phyloP scores from a whole-genome alignment of 768 basidiomycete genomes.

The Amanita exitialis region DNA sequence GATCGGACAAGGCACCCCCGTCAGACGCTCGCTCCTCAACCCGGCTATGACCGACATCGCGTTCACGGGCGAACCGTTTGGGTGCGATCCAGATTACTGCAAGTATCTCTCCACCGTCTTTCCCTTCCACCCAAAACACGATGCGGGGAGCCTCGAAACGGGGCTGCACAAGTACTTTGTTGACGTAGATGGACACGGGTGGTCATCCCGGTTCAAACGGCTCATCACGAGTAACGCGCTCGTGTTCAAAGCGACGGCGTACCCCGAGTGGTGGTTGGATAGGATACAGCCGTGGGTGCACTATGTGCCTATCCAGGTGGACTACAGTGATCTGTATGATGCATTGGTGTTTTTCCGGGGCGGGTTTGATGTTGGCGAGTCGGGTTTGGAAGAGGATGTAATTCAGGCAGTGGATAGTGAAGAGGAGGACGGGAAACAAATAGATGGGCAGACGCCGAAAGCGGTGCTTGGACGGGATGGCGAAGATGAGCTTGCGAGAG shows the following conservation, averaged over 20 bases:
- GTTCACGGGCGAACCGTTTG: slow-evolving; percentile 31
- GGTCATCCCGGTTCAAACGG: slow-evolving; percentile 54
- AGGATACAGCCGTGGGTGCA: slow-evolving; percentile 58
- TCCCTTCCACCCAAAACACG: slow-evolving; percentile 32
- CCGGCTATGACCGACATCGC: slow-evolving; percentile 47
- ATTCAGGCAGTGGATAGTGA: background rate
- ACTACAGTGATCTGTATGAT: slow-evolving; percentile 56
- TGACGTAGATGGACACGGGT: slow-evolving; percentile 53
- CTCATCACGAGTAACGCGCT: slow-evolving; percentile 49
- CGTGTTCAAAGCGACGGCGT: slow-evolving; percentile 56
- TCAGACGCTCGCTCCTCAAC: slow-evolving; percentile 27
- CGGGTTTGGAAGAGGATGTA: background rate
- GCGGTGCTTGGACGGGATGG: slow-evolving; percentile 22
- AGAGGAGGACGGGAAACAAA: background rate
- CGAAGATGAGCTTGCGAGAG: slow-evolving; percentile 42
- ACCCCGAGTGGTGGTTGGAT: slow-evolving; percentile 58
- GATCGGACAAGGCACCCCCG: slow-evolving; percentile 21
- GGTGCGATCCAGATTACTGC: slow-evolving; percentile 34
- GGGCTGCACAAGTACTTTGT: slow-evolving; percentile 48
- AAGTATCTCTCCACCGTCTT: slow-evolving; percentile 31
- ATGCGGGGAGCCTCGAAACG: slow-evolving; percentile 24
- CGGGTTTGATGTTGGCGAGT: slow-evolving; percentile 16
- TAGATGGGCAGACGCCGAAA: background rate
- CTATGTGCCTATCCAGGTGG: slow-evolving; percentile 54
- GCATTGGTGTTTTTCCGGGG: slow-evolving; percentile 59